Conservation (phyloP, 2,329 filamentous ascomycete species). For the Botrytis byssoidea region DNA sequence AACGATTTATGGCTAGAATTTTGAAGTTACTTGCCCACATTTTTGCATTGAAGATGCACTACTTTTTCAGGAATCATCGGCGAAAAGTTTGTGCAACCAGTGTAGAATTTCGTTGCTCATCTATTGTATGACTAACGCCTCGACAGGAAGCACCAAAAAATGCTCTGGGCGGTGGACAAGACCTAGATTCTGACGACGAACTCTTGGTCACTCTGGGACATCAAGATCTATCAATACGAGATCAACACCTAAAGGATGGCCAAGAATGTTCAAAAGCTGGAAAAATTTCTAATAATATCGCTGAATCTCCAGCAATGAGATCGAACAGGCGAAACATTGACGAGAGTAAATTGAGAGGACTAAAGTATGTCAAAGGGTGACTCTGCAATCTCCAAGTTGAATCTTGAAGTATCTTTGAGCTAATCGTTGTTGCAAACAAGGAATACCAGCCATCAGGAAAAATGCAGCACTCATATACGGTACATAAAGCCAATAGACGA, state of each 20-base stretch:
- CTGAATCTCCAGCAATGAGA: neutral
- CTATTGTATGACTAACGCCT: neutral
- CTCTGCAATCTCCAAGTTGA: neutral
- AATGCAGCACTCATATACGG: neutral
- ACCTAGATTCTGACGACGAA: neutral
- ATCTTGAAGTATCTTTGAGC: neutral
- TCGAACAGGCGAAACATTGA: neutral
- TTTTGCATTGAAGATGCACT: neutral
- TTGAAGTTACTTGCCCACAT: neutral
- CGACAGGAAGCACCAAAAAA: neutral
- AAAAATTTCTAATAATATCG: no score
- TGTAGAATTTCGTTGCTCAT: neutral
- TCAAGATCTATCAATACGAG: neutral
- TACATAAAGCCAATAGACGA: neutral
- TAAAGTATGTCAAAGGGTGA: neutral
- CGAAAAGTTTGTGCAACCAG: neutral
- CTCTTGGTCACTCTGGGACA: neutral
- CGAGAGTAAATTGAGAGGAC: neutral
- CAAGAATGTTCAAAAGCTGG: neutral
- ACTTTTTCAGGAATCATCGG: neutral
- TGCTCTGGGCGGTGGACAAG: no score
- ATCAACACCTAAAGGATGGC: neutral
- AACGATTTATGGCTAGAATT: neutral
- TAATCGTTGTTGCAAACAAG: neutral
- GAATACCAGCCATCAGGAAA: neutral